Evolutionary conservation across 345 rosid species (phyloP), one percentile per base, ranked within the genome.

Genomic region (Microthlaspi erraticum): DNA sequence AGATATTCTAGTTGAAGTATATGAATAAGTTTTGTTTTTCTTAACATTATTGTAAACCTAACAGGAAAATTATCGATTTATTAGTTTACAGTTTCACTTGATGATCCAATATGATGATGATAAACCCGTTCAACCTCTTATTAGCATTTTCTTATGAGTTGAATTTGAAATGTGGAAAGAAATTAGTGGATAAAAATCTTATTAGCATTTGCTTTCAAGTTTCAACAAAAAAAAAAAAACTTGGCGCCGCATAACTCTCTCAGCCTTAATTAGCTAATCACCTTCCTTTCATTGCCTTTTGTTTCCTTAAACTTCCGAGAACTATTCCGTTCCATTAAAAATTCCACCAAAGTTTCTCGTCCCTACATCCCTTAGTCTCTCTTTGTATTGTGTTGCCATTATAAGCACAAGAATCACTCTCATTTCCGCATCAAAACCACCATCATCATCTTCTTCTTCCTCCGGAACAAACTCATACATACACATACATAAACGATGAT

Each of bases 171-270:
- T 3, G 29, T 26, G 29, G 0, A 26, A 26, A 26, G 3, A 26
- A 26, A 26, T 26, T 26, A 26, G 29, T 26, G 29, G 29, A 26
- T 26, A 26, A 26, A 26, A 26, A 26, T 26, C 29, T 26, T 26
- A 26, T 26, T 26, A 26, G 29, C 29, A 26, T 26, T 26, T 26
- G 29, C 4, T 26, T 26, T n/a, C n/a, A n/a, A n/a, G n/a, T n/a
- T n/a, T n/a, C n/a, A 26, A 26, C 29, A 26, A 26, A 26, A 26
- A 26, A 26, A 26, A 26, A 26, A 53, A 57, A 73, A 45, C 44
- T 18, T 50, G 77, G 72, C 37, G 12, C 32, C 61, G 72, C 77
- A 41, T 73, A 19, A 73, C 33, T 66, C 10, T 56, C 70, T 72
- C 67, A 26, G 49, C 46, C 61, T 39, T 66, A 14, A 65, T 39